A percentile compares a stretch with the other conserved stretches of the same genome.
These are phyloP conservation scores for Metschnikowia henanensis DNA, from an alignment of 805 yeast genomes.

Conservation along the genomic window DNA sequence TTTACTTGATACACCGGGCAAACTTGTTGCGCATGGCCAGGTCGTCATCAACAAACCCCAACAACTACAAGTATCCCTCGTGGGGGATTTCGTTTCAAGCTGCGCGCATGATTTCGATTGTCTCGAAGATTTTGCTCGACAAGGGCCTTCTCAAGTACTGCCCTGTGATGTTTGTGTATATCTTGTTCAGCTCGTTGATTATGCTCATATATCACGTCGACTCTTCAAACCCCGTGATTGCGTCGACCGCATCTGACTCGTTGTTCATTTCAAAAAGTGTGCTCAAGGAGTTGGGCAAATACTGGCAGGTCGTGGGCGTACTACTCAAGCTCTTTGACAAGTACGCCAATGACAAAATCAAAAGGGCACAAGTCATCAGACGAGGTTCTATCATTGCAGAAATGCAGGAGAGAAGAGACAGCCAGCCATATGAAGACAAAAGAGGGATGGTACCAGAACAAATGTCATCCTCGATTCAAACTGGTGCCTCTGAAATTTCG, in stretches of 20 bases:
- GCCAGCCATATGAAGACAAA: constrained; percentile 14
- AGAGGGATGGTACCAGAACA: neutral
- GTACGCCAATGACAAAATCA: constrained; percentile 42
- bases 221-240: constrained; percentile 39
- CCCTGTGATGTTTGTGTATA: constrained; percentile 61
- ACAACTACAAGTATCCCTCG: constrained; percentile 57
- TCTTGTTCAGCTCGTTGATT: constrained; percentile 61
- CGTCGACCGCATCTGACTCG: constrained; percentile 44
- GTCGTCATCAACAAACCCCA: constrained; percentile 39
- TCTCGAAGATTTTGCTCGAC: constrained; percentile 54
- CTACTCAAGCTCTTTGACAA: constrained; percentile 39
- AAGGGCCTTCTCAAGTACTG: constrained; percentile 49
- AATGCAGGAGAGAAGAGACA: constrained; percentile 31
- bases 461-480: constrained; percentile 1
- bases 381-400: constrained; percentile 39
- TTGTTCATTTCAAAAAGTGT: constrained; percentile 38
- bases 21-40: constrained; percentile 55
- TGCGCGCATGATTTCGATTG: constrained; percentile 69
- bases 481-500: constrained; percentile 7
- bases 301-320: constrained; percentile 41
- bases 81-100: constrained; percentile 84
- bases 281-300: constrained; percentile 35
- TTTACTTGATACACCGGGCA: constrained; percentile 69
- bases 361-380: constrained; percentile 41
- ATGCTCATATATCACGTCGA: constrained; percentile 72